A percentile compares a stretch with the other conserved stretches of the same genome.
Evolutionary conservation across 768 basidiomycete species (phyloP).

Genomic region (Collybiopsis confluens): DNA sequence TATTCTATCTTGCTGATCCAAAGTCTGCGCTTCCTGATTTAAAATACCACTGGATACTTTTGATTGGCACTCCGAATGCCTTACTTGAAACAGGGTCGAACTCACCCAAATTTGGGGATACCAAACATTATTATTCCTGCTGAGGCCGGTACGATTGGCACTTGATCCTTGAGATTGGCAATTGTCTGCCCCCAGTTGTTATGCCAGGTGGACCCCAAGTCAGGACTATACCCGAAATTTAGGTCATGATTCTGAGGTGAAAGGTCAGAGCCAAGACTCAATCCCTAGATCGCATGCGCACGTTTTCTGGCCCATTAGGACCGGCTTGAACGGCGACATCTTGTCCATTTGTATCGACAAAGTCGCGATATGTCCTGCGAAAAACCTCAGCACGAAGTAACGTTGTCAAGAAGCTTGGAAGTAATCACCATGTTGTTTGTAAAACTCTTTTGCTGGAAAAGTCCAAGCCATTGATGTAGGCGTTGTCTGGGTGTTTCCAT

Average conservation of each 20-base stretch:
- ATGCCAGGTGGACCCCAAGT: constrained; percentile 27
- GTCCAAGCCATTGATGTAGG: constrained; percentile 34
- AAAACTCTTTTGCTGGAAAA: constrained; percentile 16
- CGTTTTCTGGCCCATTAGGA: constrained; percentile 35
- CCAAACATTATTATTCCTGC: constrained; percentile 30
- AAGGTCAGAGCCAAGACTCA: background rate
- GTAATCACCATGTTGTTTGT: constrained; percentile 29
- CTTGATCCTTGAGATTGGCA: constrained; percentile 18
- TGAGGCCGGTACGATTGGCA: constrained; percentile 27
- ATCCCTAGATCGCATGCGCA: constrained; percentile 9
- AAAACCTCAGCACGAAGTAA: no score
- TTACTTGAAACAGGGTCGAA: no score
- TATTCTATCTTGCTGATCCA: constrained; percentile 23
- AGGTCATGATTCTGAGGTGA: constrained; percentile 32
- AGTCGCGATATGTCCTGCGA: constrained; percentile 34
- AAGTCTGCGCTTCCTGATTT: constrained; percentile 28
- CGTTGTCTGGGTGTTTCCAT: constrained; percentile 22
- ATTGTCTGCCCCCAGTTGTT: constrained; percentile 32
- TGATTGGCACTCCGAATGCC: background rate
- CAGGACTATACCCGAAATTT: constrained; percentile 25
- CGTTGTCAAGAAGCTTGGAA: no score
- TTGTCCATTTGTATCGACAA: constrained; percentile 32
- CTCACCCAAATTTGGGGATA: constrained; percentile 32
- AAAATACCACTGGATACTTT: constrained; percentile 20
- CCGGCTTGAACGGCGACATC: constrained; percentile 34